A percentile compares a stretch with the other conserved stretches of the same genome.
Evolutionary conservation across 2,329 filamentous ascomycete genomes (phyloP).

Genomic region (Pyrenochaeta sp.): DNA sequence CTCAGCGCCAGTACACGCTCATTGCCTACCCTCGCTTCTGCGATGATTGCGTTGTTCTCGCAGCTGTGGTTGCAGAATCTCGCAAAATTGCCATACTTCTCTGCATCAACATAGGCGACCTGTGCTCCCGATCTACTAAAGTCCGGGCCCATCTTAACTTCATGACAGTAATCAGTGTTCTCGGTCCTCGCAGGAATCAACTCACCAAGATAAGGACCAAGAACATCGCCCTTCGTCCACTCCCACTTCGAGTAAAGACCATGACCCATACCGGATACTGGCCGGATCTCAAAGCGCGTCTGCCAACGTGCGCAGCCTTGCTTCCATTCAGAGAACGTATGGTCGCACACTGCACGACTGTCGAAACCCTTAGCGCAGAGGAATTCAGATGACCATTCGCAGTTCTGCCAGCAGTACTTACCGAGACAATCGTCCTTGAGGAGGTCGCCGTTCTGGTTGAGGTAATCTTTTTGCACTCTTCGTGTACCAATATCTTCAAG

Average conservation of each 20-base stretch:
- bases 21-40: constrained; percentile 8
- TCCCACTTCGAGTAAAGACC: constrained; percentile 5
- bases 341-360: constrained; percentile 5
- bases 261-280: neutral
- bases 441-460: neutral
- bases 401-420: constrained; percentile 13
- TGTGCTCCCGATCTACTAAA: neutral
- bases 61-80: constrained; percentile 21
- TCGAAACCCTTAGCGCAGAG: neutral
- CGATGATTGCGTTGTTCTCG: constrained; percentile 11
- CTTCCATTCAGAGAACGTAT: constrained; percentile 14
- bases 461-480: neutral
- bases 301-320: constrained; percentile 5
- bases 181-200: constrained; percentile 4
- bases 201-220: constrained; percentile 13
- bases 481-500: neutral
- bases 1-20: constrained; percentile 8
- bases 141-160: constrained; percentile 10
- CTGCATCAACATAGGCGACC: constrained; percentile 12
- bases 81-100: constrained; percentile 7
- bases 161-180: constrained; percentile 13
- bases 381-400: neutral
- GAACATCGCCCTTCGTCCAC: constrained; percentile 4
- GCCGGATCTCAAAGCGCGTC: constrained; percentile 7
- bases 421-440: constrained; percentile 5